A percentile compares a stretch with the other conserved stretches of the same genome.
Conservation (phyloP, 2,329 filamentous ascomycete genomes). For the Sphaerulina musiva region DNA sequence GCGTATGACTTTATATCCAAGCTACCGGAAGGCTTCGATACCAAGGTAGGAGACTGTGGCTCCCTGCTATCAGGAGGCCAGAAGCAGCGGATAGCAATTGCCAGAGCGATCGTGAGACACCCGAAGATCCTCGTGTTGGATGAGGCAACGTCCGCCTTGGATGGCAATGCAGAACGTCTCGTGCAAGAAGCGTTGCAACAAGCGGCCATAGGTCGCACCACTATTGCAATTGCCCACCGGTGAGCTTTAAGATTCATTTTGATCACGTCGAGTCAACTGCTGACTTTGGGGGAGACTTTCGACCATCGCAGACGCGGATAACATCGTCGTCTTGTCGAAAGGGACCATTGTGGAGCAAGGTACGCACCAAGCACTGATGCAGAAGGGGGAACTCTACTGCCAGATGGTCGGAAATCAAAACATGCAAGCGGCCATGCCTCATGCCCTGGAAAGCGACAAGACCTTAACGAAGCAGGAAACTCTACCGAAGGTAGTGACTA, state of each 20-base stretch:
- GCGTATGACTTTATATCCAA: constrained; percentile 47
- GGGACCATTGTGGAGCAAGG: constrained; percentile 44
- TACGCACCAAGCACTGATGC: constrained; percentile 43
- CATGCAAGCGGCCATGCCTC: no score
- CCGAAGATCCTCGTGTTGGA: constrained; percentile 49
- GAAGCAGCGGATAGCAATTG: constrained; percentile 39
- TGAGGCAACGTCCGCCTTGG: constrained; percentile 44
- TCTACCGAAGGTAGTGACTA: no score
- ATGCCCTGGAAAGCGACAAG: no score
- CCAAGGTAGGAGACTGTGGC: constrained; percentile 42
- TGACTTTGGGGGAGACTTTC: constrained; percentile 20
- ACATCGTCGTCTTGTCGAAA: constrained; percentile 46
- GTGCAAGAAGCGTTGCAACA: constrained; percentile 35
- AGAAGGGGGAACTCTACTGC: not conserved
- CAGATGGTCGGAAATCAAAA: no score
- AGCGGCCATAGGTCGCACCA: constrained; percentile 32
- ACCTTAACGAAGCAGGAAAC: no score
- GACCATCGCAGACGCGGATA: constrained; percentile 38
- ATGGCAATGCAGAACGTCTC: constrained; percentile 36
- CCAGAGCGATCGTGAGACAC: constrained; percentile 37
- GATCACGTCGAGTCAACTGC: no score
- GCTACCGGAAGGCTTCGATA: constrained; percentile 45
- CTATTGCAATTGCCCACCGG: constrained; percentile 42
- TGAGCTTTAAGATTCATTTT: no score
- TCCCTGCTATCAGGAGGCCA: constrained; percentile 36